phyloP scores from a whole-genome alignment of 805 yeast species.

The Hanseniaspora jakobsenii region DNA sequence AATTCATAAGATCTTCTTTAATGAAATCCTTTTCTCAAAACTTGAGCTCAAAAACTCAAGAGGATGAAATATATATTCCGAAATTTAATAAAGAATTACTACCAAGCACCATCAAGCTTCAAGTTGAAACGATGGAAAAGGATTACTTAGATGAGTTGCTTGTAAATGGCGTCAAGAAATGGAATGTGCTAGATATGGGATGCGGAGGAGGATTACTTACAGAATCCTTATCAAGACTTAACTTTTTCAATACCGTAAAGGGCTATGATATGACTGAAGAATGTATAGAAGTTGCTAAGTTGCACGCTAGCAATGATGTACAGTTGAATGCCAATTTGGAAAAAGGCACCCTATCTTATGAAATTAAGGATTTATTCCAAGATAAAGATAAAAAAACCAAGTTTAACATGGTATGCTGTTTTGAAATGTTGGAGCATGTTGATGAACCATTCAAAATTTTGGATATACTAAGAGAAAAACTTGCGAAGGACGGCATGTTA shows the following conservation, averaged over 20 bases:
- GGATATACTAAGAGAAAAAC: slow-evolving; percentile 51
- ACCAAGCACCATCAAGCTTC: slow-evolving; percentile 42
- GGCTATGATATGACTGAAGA: slow-evolving; percentile 83
- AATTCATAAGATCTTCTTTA: slow-evolving; percentile 55
- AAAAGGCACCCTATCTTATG: slow-evolving; percentile 36
- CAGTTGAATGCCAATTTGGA: slow-evolving; percentile 33
- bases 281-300: slow-evolving; percentile 65
- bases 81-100: slow-evolving; percentile 61
- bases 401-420: slow-evolving; percentile 74
- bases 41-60: not conserved
- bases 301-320: slow-evolving; percentile 61
- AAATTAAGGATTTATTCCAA: slow-evolving; percentile 21
- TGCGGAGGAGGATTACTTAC: slow-evolving; percentile 96
- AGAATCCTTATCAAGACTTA: slow-evolving; percentile 74
- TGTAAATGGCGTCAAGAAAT: slow-evolving; percentile 22
- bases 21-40: not conserved
- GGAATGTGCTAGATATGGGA: slow-evolving; percentile 72
- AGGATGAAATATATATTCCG: slow-evolving; percentile 49
- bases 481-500: slow-evolving; percentile 67
- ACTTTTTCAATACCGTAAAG: slow-evolving; percentile 46
- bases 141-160: slow-evolving; percentile 29
- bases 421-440: slow-evolving; percentile 93
- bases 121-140: slow-evolving; percentile 44
- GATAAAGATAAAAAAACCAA: slow-evolving; percentile 28
- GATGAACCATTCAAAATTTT: slow-evolving; percentile 68